These are phyloP conservation scores for Diplogelasinospora grovesii DNA, from an alignment of 495 filamentous ascomycete genomes.

Conservation along the genomic window DNA sequence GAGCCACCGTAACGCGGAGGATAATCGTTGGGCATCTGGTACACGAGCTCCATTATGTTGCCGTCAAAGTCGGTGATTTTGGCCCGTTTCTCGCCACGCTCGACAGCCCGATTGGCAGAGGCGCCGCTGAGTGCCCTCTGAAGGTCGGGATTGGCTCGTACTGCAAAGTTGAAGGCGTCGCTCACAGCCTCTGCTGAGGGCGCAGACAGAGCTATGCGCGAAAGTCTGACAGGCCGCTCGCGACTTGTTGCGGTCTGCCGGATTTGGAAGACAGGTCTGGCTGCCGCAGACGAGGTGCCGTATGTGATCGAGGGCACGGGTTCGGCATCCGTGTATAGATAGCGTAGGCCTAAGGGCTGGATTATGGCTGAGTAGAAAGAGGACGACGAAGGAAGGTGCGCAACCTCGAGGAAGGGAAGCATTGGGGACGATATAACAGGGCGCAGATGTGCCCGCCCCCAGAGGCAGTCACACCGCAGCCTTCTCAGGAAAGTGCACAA, in stretches of 20 bases:
- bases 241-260: constrained; percentile 22
- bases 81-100: constrained; percentile 26
- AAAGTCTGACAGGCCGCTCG: constrained; percentile 24
- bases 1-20: constrained; percentile 27
- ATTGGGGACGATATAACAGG: constrained; percentile 18
- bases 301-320: constrained; percentile 27
- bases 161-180: constrained; percentile 35
- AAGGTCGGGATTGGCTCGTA: constrained; percentile 33
- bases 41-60: constrained; percentile 45
- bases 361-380: constrained; percentile 75
- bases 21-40: constrained; percentile 25
- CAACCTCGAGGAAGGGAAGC: constrained; percentile 51
- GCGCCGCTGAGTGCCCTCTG: constrained; percentile 13
- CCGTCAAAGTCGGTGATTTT: constrained; percentile 44
- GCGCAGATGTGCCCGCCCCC: constrained; percentile 16
- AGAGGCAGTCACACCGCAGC: constrained; percentile 12
- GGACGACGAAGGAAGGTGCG: constrained; percentile 67
- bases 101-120: constrained; percentile 11
- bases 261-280: constrained; percentile 35
- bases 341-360: constrained; percentile 69
- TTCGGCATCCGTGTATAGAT: constrained; percentile 41
- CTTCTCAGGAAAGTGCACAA: no score
- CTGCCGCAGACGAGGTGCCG: constrained; percentile 16
- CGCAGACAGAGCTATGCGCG: constrained; percentile 35
- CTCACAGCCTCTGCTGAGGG: constrained; percentile 33